Percentiles rank a stretch among this genome's conserved stretches.
These are phyloP conservation scores for Fonsecaea multimorphosa DNA, from an alignment of 2,329 filamentous ascomycete genomes.

Conservation along the genomic window DNA sequence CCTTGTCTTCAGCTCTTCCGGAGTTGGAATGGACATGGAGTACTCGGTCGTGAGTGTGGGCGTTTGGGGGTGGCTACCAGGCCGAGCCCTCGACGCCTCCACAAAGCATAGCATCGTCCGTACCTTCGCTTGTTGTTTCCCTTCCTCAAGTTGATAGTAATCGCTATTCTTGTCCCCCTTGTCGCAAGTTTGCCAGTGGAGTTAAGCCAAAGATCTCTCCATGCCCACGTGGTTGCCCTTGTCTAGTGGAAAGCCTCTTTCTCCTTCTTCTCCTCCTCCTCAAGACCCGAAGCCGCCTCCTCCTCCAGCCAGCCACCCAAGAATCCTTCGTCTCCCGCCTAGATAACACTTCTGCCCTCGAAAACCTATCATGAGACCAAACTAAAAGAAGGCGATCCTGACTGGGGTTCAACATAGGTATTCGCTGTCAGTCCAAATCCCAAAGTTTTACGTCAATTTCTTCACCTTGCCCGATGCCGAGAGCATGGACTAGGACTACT, in stretches of 20 bases:
- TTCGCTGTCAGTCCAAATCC: not conserved
- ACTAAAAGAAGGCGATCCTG: not conserved
- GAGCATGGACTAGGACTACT: not conserved
- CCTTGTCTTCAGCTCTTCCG: not conserved
- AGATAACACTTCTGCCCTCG: not conserved
- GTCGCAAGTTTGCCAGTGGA: not conserved
- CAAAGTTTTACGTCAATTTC: not conserved
- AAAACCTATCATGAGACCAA: not conserved
- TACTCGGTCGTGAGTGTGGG: not conserved
- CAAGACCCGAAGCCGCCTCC: not conserved
- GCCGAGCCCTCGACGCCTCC: constrained; percentile 2
- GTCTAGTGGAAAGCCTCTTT: constrained; percentile 1
- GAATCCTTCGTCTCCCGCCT: not conserved
- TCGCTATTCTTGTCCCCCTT: not conserved
- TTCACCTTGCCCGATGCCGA: not conserved
- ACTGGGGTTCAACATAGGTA: not conserved
- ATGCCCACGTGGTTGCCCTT: constrained; percentile 1
- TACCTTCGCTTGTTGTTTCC: not conserved
- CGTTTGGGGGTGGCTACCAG: not conserved
- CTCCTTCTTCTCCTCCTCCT: not conserved
- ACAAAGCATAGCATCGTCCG: not conserved
- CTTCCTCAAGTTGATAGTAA: not conserved
- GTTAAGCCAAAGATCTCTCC: not conserved
- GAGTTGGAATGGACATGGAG: not conserved
- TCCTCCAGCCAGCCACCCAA: not conserved